Evolutionary conservation across 2,329 filamentous ascomycete genomes (phyloP).

Genomic region (Xylaria sp.): DNA sequence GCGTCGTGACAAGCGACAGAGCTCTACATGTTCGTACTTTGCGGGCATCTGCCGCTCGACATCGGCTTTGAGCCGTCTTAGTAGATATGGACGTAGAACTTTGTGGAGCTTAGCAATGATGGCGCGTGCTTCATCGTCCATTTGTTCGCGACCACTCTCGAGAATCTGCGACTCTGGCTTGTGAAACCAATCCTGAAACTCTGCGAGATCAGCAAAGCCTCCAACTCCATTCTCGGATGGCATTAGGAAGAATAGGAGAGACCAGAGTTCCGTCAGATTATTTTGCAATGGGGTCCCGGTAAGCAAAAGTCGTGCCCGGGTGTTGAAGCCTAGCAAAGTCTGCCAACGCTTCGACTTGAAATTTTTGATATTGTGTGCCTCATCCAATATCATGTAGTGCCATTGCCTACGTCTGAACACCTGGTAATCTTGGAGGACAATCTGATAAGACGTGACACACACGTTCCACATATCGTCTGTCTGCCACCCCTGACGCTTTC

Average conservation of each 20-base stretch:
- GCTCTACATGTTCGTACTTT: slow-evolving; percentile 97
- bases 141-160: slow-evolving; percentile 90
- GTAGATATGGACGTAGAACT: slow-evolving; percentile 88
- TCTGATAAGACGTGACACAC: slow-evolving; percentile 96
- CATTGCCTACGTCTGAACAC: slow-evolving; percentile 92
- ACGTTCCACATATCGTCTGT: slow-evolving; percentile 96
- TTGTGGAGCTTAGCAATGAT: slow-evolving; percentile 95
- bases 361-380: slow-evolving; percentile 99
- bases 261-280: slow-evolving; percentile 97
- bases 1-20: slow-evolving; percentile 93
- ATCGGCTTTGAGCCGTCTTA: slow-evolving; percentile 91
- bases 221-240: slow-evolving; percentile 88
- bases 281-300: slow-evolving; percentile 97
- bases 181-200: slow-evolving; percentile 96
- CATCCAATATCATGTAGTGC: slow-evolving; percentile 98
- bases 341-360: slow-evolving; percentile 99
- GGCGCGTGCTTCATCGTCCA: slow-evolving; percentile 92
- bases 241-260: slow-evolving; percentile 94
- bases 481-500: slow-evolving; percentile 92
- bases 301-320: slow-evolving; percentile 83
- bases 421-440: slow-evolving; percentile 92
- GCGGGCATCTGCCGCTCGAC: slow-evolving; percentile 99
- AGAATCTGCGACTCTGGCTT: slow-evolving; percentile 96
- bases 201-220: slow-evolving; percentile 92
- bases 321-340: slow-evolving; percentile 92